These are phyloP conservation scores for Pleurotus salmoneostramineus DNA, from an alignment of 768 basidiomycete genomes.

Conservation along the genomic window DNA sequence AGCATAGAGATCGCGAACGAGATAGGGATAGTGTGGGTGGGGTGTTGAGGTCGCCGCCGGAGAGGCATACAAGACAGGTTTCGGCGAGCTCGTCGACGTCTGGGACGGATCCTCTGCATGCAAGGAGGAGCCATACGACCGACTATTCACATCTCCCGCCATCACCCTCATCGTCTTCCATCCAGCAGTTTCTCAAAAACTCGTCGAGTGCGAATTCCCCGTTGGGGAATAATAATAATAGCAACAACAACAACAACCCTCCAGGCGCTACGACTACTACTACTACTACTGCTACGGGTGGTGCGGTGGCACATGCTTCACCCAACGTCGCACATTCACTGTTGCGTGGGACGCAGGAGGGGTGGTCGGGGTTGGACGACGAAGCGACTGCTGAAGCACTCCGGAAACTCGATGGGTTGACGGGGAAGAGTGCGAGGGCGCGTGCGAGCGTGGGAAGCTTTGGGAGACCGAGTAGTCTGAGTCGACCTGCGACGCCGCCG, in stretches of 20 bases:
- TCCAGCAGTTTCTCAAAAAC: slow-evolving; percentile 76
- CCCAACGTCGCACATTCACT: slow-evolving; percentile 81
- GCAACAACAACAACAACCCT: too few species aligned
- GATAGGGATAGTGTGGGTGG: slow-evolving; percentile 41
- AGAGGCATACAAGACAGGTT: slow-evolving; percentile 58
- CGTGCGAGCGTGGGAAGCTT: slow-evolving; percentile 76
- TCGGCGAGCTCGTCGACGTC: slow-evolving; percentile 69
- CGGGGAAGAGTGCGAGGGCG: slow-evolving; percentile 70
- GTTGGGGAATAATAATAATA: slow-evolving; percentile 23
- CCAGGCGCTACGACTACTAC: too few species aligned
- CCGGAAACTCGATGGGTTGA: slow-evolving; percentile 87
- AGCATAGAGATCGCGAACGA: slow-evolving; percentile 38
- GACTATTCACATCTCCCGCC: slow-evolving; percentile 91
- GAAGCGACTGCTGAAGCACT: slow-evolving; percentile 88
- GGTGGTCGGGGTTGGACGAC: slow-evolving; percentile 86
- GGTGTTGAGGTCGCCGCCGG: slow-evolving; percentile 27
- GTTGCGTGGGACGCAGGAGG: slow-evolving; percentile 83
- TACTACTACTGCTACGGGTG: too few species aligned
- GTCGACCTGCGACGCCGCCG: slow-evolving; percentile 73
- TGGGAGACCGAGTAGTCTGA: slow-evolving; percentile 58
- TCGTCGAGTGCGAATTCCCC: slow-evolving; percentile 27
- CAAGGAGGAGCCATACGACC: slow-evolving; percentile 62
- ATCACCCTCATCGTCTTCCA: slow-evolving; percentile 86
- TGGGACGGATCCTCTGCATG: slow-evolving; percentile 42
- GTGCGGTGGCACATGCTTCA: slow-evolving; percentile 41